phyloP scores from a whole-genome alignment of 75 land plant species.

The Isoetes taiwanensis region DNA sequence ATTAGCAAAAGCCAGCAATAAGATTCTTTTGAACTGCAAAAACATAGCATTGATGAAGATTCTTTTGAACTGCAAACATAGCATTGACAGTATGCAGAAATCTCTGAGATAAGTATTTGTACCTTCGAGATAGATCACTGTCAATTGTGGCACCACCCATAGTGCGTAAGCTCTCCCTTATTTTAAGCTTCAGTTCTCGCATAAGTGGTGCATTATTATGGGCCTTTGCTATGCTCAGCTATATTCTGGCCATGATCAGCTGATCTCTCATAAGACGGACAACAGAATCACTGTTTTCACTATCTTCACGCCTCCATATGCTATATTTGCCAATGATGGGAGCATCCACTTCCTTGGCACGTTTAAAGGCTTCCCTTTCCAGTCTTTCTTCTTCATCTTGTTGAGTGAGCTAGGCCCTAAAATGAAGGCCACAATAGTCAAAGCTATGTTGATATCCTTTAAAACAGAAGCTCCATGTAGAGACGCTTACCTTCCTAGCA shows the following conservation, averaged over 20 bases:
- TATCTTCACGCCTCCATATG: slow-evolving; percentile 85
- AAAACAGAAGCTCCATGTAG: no score
- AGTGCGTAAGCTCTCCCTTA: slow-evolving; percentile 37
- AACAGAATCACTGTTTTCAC: slow-evolving; percentile 69
- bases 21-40: no score
- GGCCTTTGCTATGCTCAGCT: slow-evolving; percentile 59
- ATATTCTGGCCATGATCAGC: slow-evolving; percentile 86
- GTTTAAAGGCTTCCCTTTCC: slow-evolving; percentile 75
- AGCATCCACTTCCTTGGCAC: slow-evolving; percentile 66
- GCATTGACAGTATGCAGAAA: no score
- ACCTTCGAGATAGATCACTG: slow-evolving; percentile 62
- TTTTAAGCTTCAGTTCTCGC: slow-evolving; percentile 35
- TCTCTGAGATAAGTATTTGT: no score
- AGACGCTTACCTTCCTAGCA: no score
- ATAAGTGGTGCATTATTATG: slow-evolving; percentile 37
- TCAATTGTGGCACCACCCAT: slow-evolving; percentile 78
- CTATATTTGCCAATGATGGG: slow-evolving; percentile 72
- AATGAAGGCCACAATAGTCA: no score
- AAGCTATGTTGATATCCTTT: no score
- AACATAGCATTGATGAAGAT: no score
- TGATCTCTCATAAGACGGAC: slow-evolving; percentile 87
- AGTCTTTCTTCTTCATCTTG: slow-evolving; percentile 63
- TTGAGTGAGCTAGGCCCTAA: no score
- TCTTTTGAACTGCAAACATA: no score
- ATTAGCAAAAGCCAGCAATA: no score